Evolutionary conservation across 2,329 filamentous ascomycete genomes (phyloP).

Genomic region (Ambrosiella beaveri): DNA sequence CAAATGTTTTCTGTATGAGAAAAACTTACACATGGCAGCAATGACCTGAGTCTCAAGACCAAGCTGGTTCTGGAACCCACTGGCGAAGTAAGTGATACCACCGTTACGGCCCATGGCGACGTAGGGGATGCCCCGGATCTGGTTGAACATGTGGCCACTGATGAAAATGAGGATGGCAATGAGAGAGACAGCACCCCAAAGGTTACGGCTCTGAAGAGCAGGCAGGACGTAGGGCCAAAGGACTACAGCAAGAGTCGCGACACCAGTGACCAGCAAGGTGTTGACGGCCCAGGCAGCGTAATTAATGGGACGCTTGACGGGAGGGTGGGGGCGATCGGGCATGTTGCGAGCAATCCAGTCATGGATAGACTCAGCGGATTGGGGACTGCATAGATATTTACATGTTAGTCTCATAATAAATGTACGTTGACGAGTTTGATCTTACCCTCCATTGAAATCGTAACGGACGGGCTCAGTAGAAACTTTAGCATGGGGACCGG

Average conservation of each 20-base stretch:
- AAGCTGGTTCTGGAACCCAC: conserved; percentile 83
- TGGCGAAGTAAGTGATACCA: conserved; percentile 76
- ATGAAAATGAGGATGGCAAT: conserved; percentile 85
- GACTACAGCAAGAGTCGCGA: conserved; percentile 50
- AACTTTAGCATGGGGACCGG: conserved; percentile 58
- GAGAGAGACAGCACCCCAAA: conserved; percentile 83
- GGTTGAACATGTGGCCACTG: conserved; percentile 98
- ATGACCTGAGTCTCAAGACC: conserved; percentile 92
- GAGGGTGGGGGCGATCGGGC: conserved; percentile 58
- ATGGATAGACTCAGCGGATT: conserved; percentile 61
- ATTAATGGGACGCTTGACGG: conserved; percentile 73
- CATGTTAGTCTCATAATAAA: neutral
- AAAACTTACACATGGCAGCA: conserved; percentile 70
- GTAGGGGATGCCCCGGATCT: conserved; percentile 91
- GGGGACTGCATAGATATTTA: conserved; percentile 34
- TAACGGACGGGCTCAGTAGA: conserved; percentile 56
- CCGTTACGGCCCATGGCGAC: conserved; percentile 71
- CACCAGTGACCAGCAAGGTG: conserved; percentile 51
- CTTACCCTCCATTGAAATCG: conserved; percentile 70
- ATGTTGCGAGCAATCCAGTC: conserved; percentile 64
- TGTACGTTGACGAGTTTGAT: neutral
- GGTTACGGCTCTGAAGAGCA: conserved; percentile 70
- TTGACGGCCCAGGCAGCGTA: conserved; percentile 57
- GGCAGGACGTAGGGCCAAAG: conserved; percentile 66
- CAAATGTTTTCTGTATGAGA: neutral